Conservation (phyloP, 306 rosid species). For the Medicago truncatula region MtrunA17r5.0-ANR NC_053042.1:7940501-7941000, state of each 20-base stretch:
- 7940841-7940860: conserved; percentile 97
- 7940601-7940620: background rate
- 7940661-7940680: background rate
- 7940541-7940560: background rate
- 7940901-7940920: background rate
- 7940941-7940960: conserved; percentile 27
- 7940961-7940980: conserved; percentile 78
- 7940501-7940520: background rate
- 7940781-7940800: conserved; percentile 93
- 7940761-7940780: conserved; percentile 98
- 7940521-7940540: background rate
- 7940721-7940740: background rate
- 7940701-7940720: background rate
- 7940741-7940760: conserved; percentile 73
- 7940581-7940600: background rate
- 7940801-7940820: conserved; percentile 71
- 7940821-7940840: conserved; percentile 80
- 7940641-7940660: conserved; percentile 1
- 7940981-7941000: conserved; percentile 87
- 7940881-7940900: conserved; percentile 55
- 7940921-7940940: background rate
- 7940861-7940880: conserved; percentile 98
- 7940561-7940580: conserved; percentile 3
- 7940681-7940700: background rate
- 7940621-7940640: background rate